These are phyloP conservation scores for Rosa hybrid DNA, from an alignment of 331 rosid species.

Conservation along the genomic window DNA sequence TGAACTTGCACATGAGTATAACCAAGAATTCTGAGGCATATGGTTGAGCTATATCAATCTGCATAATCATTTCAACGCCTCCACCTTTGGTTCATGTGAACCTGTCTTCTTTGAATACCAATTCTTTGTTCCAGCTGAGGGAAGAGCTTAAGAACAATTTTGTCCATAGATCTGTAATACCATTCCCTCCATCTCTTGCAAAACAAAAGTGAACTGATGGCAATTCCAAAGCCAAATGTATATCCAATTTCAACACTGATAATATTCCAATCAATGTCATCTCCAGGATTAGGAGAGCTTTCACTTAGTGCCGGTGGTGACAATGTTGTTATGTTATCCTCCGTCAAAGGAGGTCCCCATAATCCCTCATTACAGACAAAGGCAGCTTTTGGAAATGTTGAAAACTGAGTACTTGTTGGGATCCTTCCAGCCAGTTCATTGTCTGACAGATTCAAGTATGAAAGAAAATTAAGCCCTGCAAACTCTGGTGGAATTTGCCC, in stretches of 20 bases:
- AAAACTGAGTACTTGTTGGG: neutral
- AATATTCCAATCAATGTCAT: neutral
- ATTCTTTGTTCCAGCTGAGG: neutral
- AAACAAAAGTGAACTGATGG: neutral
- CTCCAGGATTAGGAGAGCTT: neutral
- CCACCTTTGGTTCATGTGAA: neutral
- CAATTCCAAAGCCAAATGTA: neutral
- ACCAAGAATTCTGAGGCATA: neutral
- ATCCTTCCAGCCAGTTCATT: neutral
- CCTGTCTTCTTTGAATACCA: neutral
- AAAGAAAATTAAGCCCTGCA: neutral
- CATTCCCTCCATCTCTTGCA: neutral
- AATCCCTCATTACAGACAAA: neutral
- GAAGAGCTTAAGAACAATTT: neutral
- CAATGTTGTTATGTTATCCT: neutral
- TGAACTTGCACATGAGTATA: no score
- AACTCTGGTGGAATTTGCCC: constrained; percentile 44
- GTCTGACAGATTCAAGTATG: neutral
- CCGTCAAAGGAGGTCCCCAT: neutral
- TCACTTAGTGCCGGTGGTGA: neutral
- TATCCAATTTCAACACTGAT: neutral
- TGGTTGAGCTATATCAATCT: neutral
- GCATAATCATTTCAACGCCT: neutral
- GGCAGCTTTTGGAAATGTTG: neutral
- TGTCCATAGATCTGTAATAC: neutral